Conservation (phyloP, 129 eudicot genomes). For the Logfia minima region DNA sequence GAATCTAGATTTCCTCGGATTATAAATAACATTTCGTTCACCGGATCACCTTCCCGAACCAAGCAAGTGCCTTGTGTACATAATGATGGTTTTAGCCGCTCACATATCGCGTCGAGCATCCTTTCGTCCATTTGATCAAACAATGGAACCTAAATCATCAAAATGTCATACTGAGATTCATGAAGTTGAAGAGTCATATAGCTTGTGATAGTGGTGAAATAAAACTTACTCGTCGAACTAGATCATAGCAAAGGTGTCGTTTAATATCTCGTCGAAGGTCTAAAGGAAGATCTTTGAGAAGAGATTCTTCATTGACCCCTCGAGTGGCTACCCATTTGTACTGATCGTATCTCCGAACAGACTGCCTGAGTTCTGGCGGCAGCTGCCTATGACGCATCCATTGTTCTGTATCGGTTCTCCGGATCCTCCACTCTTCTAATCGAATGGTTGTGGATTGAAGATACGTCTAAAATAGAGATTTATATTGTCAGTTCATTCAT, state of each 20-base stretch:
- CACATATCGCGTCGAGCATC: constrained; percentile 91
- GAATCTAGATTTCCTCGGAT: constrained; percentile 93
- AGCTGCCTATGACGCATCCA: constrained; percentile 98
- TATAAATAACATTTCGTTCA: constrained; percentile 82
- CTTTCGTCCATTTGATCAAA: constrained; percentile 92
- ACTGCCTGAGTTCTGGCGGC: constrained; percentile 65
- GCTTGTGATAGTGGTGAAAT: not conserved
- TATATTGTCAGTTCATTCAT: not conserved
- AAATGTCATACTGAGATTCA: not conserved
- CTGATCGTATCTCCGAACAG: constrained; percentile 81
- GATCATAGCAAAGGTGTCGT: constrained; percentile 86
- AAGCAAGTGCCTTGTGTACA: constrained; percentile 76
- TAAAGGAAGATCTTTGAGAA: constrained; percentile 75
- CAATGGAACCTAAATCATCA: constrained; percentile 60
- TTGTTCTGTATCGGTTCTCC: constrained; percentile 86
- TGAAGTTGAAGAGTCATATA: not conserved
- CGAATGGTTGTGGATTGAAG: constrained; percentile 86
- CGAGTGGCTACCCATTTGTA: constrained; percentile 96
- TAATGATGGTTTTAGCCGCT: constrained; percentile 81
- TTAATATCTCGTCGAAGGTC: constrained; percentile 89
- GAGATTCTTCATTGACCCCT: constrained; percentile 84
- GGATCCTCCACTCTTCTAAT: constrained; percentile 94
- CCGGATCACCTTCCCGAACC: constrained; percentile 92
- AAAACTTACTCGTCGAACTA: constrained; percentile 80
- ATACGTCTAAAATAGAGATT: constrained; percentile 51